These are phyloP conservation scores for Saksenaea oblongispora DNA, from an alignment of 371 early-diverging fungal genomes.

Conservation along the genomic window DNA sequence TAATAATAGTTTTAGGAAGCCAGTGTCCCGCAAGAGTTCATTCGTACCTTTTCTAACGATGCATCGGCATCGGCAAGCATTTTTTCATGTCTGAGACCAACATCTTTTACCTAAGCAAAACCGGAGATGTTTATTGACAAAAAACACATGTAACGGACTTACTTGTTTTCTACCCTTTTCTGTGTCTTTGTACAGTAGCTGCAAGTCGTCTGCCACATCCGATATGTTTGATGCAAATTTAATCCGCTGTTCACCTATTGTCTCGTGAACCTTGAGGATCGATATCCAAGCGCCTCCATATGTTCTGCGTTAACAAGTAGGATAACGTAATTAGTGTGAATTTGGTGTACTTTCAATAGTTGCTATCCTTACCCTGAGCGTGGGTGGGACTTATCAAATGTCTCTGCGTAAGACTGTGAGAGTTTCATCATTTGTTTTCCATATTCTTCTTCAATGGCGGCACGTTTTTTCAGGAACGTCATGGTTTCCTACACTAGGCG, in stretches of 20 bases:
- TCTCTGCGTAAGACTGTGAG: conserved; percentile 44
- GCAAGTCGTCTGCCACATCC: conserved; percentile 73
- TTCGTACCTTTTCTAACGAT: conserved; percentile 70
- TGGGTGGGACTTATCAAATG: conserved; percentile 47
- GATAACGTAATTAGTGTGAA: background rate
- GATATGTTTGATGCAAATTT: conserved; percentile 62
- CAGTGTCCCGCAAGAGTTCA: background rate
- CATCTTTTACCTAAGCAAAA: conserved; percentile 67
- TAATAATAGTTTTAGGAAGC: conserved; percentile 14
- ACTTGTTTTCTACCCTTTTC: conserved; percentile 84
- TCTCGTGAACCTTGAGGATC: conserved; percentile 74
- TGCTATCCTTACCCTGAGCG: conserved; percentile 43
- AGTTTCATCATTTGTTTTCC: conserved; percentile 55
- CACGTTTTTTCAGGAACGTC: conserved; percentile 58
- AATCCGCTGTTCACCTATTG: conserved; percentile 70
- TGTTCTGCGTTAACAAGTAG: conserved; percentile 29
- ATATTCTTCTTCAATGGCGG: conserved; percentile 65
- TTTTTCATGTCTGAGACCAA: conserved; percentile 70
- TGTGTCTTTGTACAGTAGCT: conserved; percentile 69
- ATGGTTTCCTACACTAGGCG: conserved; percentile 43
- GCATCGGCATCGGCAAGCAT: conserved; percentile 68
- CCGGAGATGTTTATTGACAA: background rate
- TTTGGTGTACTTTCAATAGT: background rate
- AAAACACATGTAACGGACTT: background rate
- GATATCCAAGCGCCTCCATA: conserved; percentile 65